These are phyloP conservation scores for Kazachstania martiniae DNA, from an alignment of 805 yeast species.

Conservation along the genomic window DNA sequence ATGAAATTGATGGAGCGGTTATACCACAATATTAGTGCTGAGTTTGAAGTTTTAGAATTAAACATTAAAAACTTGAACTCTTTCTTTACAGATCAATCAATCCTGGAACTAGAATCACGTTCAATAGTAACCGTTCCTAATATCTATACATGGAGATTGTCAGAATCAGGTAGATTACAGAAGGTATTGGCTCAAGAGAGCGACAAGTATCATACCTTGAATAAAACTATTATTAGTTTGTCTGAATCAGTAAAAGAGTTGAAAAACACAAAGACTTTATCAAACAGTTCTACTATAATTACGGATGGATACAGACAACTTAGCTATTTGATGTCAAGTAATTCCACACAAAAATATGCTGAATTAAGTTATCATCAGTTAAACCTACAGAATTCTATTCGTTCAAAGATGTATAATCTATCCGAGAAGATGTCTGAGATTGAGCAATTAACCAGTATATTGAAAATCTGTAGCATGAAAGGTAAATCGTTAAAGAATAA, in stretches of 20 bases:
- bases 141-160: constrained; percentile 31
- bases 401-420: constrained; percentile 12
- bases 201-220: constrained; percentile 1
- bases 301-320: constrained; percentile 6
- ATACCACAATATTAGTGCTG: constrained; percentile 23
- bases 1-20: constrained; percentile 19
- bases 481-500: constrained; percentile 7
- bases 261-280: constrained; percentile 3
- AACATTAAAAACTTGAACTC: constrained; percentile 21
- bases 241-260: background rate
- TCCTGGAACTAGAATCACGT: constrained; percentile 15
- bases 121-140: constrained; percentile 19
- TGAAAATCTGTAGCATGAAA: constrained; percentile 13
- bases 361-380: constrained; percentile 18
- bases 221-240: constrained; percentile 2
- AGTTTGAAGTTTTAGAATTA: constrained; percentile 23
- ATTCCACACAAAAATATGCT: constrained; percentile 3
- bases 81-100: constrained; percentile 28
- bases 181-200: constrained; percentile 5
- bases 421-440: constrained; percentile 10
- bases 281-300: no score
- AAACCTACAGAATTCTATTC: constrained; percentile 12
- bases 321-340: constrained; percentile 4
- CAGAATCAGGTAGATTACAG: constrained; percentile 17
- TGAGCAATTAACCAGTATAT: constrained; percentile 11